Evolutionary conservation across 2,329 filamentous ascomycete species (phyloP).

Genomic region (Colletotrichum simmondsii): DNA sequence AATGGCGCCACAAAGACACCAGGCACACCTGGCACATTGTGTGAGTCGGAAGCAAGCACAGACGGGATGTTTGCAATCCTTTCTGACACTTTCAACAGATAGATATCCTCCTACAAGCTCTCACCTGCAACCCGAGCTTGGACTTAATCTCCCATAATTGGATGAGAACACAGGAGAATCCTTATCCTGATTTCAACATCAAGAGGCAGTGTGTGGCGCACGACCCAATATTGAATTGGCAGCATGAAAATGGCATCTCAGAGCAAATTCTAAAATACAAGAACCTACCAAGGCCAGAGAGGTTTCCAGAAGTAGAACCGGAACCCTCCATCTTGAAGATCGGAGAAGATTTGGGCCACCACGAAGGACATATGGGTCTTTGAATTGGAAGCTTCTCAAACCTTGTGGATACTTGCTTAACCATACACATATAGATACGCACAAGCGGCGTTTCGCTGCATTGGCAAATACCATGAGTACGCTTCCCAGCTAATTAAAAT

Average conservation of each 20-base stretch:
- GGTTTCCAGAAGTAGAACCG: constrained; percentile 19
- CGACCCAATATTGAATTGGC: constrained; percentile 20
- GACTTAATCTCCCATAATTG: constrained; percentile 28
- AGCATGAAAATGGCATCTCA: constrained; percentile 15
- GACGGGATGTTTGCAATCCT: background rate
- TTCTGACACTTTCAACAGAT: background rate
- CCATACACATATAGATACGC: no score
- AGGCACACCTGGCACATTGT: constrained; percentile 20
- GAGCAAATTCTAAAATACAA: constrained; percentile 24
- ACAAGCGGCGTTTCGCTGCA: no score
- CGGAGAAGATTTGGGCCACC: constrained; percentile 5
- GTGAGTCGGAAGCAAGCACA: background rate
- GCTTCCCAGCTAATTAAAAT: no score
- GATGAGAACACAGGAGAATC: constrained; percentile 30
- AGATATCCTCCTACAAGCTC: constrained; percentile 18
- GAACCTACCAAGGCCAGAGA: constrained; percentile 5
- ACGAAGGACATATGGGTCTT: background rate
- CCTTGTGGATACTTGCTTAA: no score
- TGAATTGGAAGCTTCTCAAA: background rate
- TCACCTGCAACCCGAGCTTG: constrained; percentile 25
- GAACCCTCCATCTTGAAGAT: constrained; percentile 21
- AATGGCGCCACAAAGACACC: constrained; percentile 21
- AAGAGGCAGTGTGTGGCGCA: constrained; percentile 28
- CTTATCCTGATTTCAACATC: constrained; percentile 30
- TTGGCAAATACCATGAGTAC: no score